Conservation (phyloP, 306 rosid genomes). For the Prunus mira region DNA sequence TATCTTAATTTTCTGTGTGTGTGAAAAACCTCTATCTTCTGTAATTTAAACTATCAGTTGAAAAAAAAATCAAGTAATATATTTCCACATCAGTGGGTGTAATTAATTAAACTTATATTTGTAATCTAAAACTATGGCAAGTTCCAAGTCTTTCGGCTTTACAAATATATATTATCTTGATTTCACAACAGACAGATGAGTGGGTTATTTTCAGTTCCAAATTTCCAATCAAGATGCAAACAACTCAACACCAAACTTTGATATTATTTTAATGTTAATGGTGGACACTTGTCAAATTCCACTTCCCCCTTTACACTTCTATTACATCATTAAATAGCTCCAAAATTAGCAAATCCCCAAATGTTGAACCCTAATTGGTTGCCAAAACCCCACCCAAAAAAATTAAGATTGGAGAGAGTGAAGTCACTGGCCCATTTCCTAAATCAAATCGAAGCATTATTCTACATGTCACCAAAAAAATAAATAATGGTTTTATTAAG, state of each 20-base stretch:
- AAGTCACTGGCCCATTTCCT: not conserved
- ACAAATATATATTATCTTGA: not conserved
- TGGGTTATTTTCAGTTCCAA: not conserved
- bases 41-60: too few species aligned
- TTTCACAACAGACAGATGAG: conserved; percentile 5
- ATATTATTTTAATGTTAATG: not conserved
- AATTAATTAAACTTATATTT: too few species aligned
- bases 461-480: not conserved
- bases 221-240: not conserved
- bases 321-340: conserved; percentile 17
- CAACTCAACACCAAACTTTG: not conserved
- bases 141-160: not conserved
- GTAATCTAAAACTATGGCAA: not conserved
- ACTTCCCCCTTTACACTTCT: conserved; percentile 11
- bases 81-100: too few species aligned
- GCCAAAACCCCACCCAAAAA: not conserved
- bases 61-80: too few species aligned
- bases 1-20: fast-evolving
- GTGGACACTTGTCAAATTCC: conserved; percentile 23
- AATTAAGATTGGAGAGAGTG: not conserved
- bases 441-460: not conserved
- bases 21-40: too few species aligned
- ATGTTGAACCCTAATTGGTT: not conserved
- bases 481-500: not conserved
- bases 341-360: not conserved